Base-by-base conservation (phyloP, 2,329 filamentous ascomycete species). In the Pyrenophora seminiperda region DNA sequence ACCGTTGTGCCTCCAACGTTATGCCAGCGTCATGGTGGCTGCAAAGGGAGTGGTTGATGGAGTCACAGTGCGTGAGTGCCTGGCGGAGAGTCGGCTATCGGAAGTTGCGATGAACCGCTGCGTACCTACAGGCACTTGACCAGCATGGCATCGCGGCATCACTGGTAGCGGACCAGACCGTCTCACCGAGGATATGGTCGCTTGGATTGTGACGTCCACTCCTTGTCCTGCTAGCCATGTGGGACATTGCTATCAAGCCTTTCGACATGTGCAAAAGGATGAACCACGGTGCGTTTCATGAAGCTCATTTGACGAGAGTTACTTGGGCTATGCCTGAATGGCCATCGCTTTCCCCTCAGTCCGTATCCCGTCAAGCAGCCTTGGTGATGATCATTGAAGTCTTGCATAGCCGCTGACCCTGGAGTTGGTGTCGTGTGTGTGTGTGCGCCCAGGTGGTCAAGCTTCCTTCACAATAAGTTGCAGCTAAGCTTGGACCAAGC, bases 311-410 rank as follows among this genome's bases (percentile, higher is more conserved):
- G 42, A 47, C 24, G 24, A 40, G 47, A 30, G 27, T 43, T 33
- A 20, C 38, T 31, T 20, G 34, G 40, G 34, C 50, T 56, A 59
- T 51, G 13, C 50, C 56, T 47, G 18, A 56, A 43, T 31, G 18
- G 44, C 45, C 24, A 44, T 50, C 41, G 41, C 44, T 45, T 45
- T 47, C 45, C 56, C 57, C 52, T 53, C 52, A 49, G 19, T 53
- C 47, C 54, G 51, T 58, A 58, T 45, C 43, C 54, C 54, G 57
- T 50, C 27, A 39, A 42, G 14, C 36, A 47, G 14, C n/a, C 34
- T 39, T 38, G 31, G 17, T 38, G 38, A 18, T 20, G 22, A 33
- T 41, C 15, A 36, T 32, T 14, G 47, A 33, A 41, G n/a, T 17
- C 29, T 19, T 44, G 24, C 27, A 27, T 10, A 38, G 22, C 14